Evolutionary conservation across 2,329 filamentous ascomycete genomes (phyloP), one percentile per base, ranked within the genome.

Genomic region (Sclerotiophoma versabilis): DNA sequence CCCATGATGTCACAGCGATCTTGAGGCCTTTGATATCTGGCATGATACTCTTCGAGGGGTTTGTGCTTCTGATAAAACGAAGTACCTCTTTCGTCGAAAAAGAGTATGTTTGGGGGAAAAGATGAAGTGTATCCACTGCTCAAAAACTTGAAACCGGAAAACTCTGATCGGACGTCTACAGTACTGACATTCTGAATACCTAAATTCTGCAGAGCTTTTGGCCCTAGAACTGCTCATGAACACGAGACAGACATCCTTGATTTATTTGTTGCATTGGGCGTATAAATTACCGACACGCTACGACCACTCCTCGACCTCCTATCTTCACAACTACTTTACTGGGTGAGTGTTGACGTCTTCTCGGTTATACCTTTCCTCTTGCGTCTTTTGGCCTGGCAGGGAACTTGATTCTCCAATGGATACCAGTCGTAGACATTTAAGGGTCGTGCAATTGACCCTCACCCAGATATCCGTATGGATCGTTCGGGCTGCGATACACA

Each of bases 1-100:
- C 30, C 59, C 59, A 62, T 22, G 59, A 38, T 25, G 53, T n/a
- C 69, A 26, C 29, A 20, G 83, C 83, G 68, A 47, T 36, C 22
- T 33, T 37, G 8, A 44, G 37, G 12, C 49, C 50, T 36, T 60
- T 59, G 29, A 14, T 30, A 8, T 58, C 49, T 9, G 39, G 49
- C 57, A 59, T 56, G 27, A n/a, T 32, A 12, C 6, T 32, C 5
- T 27, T 6, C 25, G 25, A n/a, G n/a, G n/a, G n/a, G n/a, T n/a
- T n/a, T n/a, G n/a, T n/a, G n/a, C n/a, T n/a, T n/a, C n/a, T n/a
- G n/a, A n/a, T n/a, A n/a, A n/a, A n/a, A n/a, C n/a, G n/a, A n/a
- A n/a, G n/a, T n/a, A n/a, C n/a, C n/a, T n/a, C n/a, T n/a, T n/a
- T n/a, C n/a, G n/a, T n/a, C n/a, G n/a, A n/a, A n/a, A n/a, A n/a